phyloP scores from a whole-genome alignment of 768 basidiomycete genomes.

The Hemileccinum impolitum region DNA sequence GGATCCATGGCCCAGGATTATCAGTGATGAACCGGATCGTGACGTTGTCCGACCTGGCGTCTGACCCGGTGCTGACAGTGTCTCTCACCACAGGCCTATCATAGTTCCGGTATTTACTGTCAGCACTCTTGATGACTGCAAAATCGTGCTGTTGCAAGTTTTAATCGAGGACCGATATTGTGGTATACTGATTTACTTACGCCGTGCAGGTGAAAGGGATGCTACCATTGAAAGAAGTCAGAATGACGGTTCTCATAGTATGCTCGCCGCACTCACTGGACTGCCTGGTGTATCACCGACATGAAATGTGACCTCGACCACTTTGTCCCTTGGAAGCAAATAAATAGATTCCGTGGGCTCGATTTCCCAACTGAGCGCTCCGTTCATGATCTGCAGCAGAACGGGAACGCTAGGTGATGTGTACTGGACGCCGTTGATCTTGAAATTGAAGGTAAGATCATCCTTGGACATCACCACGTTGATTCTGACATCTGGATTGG shows the following conservation, averaged over 20 bases:
- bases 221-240: conserved; percentile 3
- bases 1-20: conserved; percentile 46
- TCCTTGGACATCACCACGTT: conserved; percentile 12
- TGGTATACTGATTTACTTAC: not conserved
- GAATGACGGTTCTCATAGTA: not conserved
- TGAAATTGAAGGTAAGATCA: conserved; percentile 7
- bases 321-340: conserved; percentile 14
- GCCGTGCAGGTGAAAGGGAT: conserved; percentile 16
- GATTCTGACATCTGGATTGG: conserved; percentile 19
- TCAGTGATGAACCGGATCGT: conserved; percentile 49
- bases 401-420: conserved; percentile 14
- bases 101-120: conserved; percentile 38
- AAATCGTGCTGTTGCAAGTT: conserved; percentile 38
- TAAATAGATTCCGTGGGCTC: conserved; percentile 11
- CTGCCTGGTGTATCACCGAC: conserved; percentile 6
- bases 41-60: conserved; percentile 21
- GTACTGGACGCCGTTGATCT: conserved; percentile 13
- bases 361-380: conserved; percentile 1
- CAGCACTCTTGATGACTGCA: conserved; percentile 43
- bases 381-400: conserved; percentile 25
- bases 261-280: conserved; percentile 28
- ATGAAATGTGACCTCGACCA: conserved; percentile 15
- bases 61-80: conserved; percentile 33
- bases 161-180: not conserved
- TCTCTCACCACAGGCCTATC: conserved; percentile 54